Base-by-base conservation (phyloP, 768 basidiomycete genomes). In the Ramaria rubella region DNA sequence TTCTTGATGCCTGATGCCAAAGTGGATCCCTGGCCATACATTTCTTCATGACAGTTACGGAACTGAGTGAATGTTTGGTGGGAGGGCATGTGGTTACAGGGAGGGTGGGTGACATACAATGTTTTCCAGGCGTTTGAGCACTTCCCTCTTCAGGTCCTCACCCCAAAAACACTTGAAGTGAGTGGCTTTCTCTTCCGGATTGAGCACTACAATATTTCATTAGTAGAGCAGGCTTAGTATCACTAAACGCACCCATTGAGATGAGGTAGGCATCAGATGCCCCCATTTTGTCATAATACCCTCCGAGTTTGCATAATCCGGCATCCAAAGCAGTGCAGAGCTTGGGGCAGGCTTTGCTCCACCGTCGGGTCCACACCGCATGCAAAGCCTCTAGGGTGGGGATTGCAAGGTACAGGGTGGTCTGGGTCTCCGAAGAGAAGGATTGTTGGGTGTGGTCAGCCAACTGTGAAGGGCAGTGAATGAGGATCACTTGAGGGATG, bases 271-370 rank as follows among this genome's bases (percentile, higher is more conserved):
- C 70, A 60, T 69, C 60, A 8, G 60, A 63, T 1, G 62, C 49
- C 1, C 63, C 59, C 1, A 65, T 67, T 57, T 67, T 66, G 27
- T 69, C 26, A 57, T 72, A 72, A 49, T 73, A 73, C 7, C 66
- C 62, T 1, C 55, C 48, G 24, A 74, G 58, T 27, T 71, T 72
- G 2, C 4, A 54, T 1, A 66, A 34, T 1, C 57, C 72, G 3
- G 60, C 65, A 11, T 62, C 38, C 4, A 72, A 61, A 5, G 64
- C 70, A 21, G 43, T 30, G 0, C 44, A 19, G 43, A 68, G 70
- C 19, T 38, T 38, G 11, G 36, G 36, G 11, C 36, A 38, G 11
- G 11, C n/a, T n/a, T 38, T 38, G 36, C 11, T 38, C 11, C 36
- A n/a, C 11, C 50, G 33, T 8, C 26, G 26, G 14, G 29, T 31